Evolutionary conservation across 148 eudicot species (phyloP), one percentile per base, ranked within the genome.

Genomic region (Spergularia marina): DNA sequence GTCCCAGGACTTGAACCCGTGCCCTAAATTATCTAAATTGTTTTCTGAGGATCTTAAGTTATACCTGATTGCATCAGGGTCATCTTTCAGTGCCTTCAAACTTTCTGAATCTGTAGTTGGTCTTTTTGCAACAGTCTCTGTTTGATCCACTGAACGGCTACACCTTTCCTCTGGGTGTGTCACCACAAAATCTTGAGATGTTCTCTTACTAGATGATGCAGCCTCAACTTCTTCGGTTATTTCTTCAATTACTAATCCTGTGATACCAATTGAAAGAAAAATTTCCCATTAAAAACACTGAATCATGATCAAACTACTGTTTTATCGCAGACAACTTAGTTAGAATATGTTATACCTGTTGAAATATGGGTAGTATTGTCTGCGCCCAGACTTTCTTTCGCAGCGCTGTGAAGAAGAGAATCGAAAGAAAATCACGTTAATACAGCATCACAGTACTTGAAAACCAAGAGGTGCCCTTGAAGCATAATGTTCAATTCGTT

Each of bases 181-280:
- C 18, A 53, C 81, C 36, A 85, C 75, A 80, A 47, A 62, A 79
- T 78, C 80, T 72, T 59, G 68, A 56, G 85, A 47, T 53, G 87
- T 78, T 72, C 71, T 62, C 25, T 76, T 83, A 74, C 23, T 79
- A 40, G 84, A 82, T 18, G 90, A 79, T 8, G 67, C 66, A 68
- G 82, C 63, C 59, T 80, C 82, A 66, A 21, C 82, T 76, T 90
- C 96, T 75, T 92, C 97, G 64, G 87, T 95, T 74, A 90, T 90
- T 80, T 95, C 99, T 85, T 95, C 97, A 82, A 92, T 90, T 61
- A 90, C 80, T 86, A 92, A 53, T 62, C 97, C 99, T 92, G 77
- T 14, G 68, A 74, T 53, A 72, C 57, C 71, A 71, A 78, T 20
- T 59, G 53, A 18, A 52, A 71, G 57, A 65, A 58, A 70, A 11